Base-by-base conservation (phyloP, 495 filamentous ascomycete genomes). In the Aspergillus conjunctus region DNA sequence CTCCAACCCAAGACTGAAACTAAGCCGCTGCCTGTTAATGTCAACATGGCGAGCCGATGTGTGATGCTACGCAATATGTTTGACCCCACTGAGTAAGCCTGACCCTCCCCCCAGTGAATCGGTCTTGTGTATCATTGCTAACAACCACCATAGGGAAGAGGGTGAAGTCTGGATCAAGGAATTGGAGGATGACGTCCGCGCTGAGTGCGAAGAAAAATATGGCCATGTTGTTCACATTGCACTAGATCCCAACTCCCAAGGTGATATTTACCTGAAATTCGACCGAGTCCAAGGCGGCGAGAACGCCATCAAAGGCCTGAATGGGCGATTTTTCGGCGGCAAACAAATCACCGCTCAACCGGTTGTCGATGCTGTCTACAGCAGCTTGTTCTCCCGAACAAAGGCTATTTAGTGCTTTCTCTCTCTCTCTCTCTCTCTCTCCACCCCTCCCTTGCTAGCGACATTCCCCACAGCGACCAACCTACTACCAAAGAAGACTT, bases 211-310 rank as follows among this genome's bases (percentile, higher is more conserved):
- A 77, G 82, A 87, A 63, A 96, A 94, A 81, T 99, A 97, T 82
- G 95, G 95, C 71, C 90, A 92, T 71, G 92, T 99, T 71, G 92
- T 97, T 79, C 95, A 99, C 86, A 96, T 97, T 78, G 83, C 91
- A 70, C 79, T 97, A 80, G 93, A 97, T 83, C 84, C 91, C 63
- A 96, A 94, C 74, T 91, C 90, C 54, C 85, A 90, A 71, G 95
- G 95, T 77, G 95, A 98, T 69, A 93, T 99, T 68, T 99, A 97
- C 75, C 85, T 98, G 70, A 98, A 98, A 75, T 99, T 98, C 72
- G 91, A 97, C 77, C 88, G 91, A 61, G 91, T 97, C 58, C 85
- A 91, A 66, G 94, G 93, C 56, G 95, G 93, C 68, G 90, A 97
- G 72, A 98, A 97, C 65, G 94, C 95, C 59, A 92, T 97, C 80